phyloP scores from a whole-genome alignment of 2,329 filamentous ascomycete species.

The Aspergillus sp. region DNA sequence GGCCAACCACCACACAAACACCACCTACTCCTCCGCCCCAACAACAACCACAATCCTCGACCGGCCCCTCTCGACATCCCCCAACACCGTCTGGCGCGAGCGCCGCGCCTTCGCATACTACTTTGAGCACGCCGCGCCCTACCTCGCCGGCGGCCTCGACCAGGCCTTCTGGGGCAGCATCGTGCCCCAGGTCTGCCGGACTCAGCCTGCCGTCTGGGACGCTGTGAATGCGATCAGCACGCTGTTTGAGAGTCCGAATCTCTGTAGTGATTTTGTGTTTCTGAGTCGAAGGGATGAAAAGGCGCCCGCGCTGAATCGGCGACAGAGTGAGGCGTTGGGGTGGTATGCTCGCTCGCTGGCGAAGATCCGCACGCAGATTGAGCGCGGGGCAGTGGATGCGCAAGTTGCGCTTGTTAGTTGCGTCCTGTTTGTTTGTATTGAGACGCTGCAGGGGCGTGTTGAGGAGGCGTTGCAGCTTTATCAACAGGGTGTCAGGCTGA shows the following conservation, averaged over 20 bases:
- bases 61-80: slow-evolving; percentile 23
- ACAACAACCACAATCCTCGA: slow-evolving; percentile 2
- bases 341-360: slow-evolving; percentile 41
- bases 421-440: slow-evolving; percentile 41
- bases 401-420: slow-evolving; percentile 39
- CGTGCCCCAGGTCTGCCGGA: slow-evolving; percentile 39
- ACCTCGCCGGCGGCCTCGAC: slow-evolving; percentile 38
- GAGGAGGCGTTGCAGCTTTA: slow-evolving; percentile 36
- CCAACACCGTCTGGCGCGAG: slow-evolving; percentile 35
- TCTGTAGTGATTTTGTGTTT: slow-evolving; percentile 18
- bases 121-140: slow-evolving; percentile 35
- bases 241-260: slow-evolving; percentile 36
- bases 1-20: slow-evolving; percentile 11
- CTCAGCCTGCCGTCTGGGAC: slow-evolving; percentile 42
- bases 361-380: slow-evolving; percentile 30
- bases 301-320: slow-evolving; percentile 18
- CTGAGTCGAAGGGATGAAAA: slow-evolving; percentile 3
- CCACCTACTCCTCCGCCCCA: not conserved
- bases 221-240: slow-evolving; percentile 40
- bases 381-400: slow-evolving; percentile 28
- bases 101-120: slow-evolving; percentile 43
- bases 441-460: slow-evolving; percentile 31
- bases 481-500: slow-evolving; percentile 34
- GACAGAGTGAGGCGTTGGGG: slow-evolving; percentile 31
- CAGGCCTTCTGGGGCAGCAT: slow-evolving; percentile 38